Conservation (phyloP, 805 yeast species). For the Candida quercuum region DNA sequence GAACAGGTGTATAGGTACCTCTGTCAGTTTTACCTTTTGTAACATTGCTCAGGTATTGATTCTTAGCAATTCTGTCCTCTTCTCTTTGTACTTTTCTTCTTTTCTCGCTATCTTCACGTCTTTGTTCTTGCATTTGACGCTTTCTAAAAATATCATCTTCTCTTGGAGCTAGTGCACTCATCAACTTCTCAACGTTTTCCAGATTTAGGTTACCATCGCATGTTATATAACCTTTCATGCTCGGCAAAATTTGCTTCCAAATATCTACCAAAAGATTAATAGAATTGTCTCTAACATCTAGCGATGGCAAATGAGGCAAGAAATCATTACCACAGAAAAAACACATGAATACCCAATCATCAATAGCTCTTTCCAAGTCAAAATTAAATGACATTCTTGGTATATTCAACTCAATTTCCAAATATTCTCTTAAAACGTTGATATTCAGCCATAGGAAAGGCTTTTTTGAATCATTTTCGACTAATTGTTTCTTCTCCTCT, state of each 20-base stretch:
- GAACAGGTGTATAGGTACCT: constrained; percentile 66
- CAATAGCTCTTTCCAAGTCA: constrained; percentile 92
- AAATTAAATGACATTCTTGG: constrained; percentile 67
- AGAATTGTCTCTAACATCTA: constrained; percentile 93
- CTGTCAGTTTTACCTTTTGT: constrained; percentile 65
- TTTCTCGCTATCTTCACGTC: constrained; percentile 61
- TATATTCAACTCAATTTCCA: constrained; percentile 72
- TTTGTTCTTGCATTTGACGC: constrained; percentile 61
- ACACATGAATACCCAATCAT: constrained; percentile 98
- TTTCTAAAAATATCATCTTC: constrained; percentile 76
- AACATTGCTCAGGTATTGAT: constrained; percentile 43
- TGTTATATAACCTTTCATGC: constrained; percentile 72
- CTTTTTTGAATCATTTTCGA: constrained; percentile 41
- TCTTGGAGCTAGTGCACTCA: constrained; percentile 58
- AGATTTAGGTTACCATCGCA: constrained; percentile 83
- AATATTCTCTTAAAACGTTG: constrained; percentile 80
- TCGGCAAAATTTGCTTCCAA: constrained; percentile 75
- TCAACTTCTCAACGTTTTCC: constrained; percentile 66
- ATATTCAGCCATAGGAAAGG: constrained; percentile 95
- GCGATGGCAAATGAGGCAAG: constrained; percentile 90
- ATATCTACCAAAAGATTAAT: constrained; percentile 74
- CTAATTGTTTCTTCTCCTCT: constrained; percentile 40
- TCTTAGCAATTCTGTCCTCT: constrained; percentile 39
- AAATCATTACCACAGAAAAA: constrained; percentile 98
- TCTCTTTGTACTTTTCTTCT: constrained; percentile 47